Base-by-base conservation (phyloP, 768 basidiomycete genomes). In the Phanerochaete carnosa region DNA sequence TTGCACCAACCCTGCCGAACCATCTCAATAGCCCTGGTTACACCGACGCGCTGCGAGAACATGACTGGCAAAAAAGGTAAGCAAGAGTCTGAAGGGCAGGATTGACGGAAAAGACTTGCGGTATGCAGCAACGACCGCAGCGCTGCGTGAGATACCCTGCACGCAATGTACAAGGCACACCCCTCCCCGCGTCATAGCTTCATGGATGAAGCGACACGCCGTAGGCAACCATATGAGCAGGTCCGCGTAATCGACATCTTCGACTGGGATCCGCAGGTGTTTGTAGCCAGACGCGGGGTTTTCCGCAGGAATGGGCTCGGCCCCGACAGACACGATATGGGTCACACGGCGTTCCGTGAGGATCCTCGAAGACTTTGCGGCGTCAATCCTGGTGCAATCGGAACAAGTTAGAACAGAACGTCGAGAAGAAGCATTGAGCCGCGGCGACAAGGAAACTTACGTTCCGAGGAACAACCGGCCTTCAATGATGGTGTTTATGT, bases 251-350 rank as follows among this genome's bases (percentile, higher is more conserved):
- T 81, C 79, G 0, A 76, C 77, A 66, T 82, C 80, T 63, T 83
- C 72, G 22, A 82, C 81, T 58, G 82, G 77, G 67, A 93, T 86
- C 60, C 88, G 86, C 74, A 87, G 76, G 71, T 92, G 91, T 50
- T 72, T 73, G 54, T 88, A 79, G 23, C 88, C 88, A 62, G 87
- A 89, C 67, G 85, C 83, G 25, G 87, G 86, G 28, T 83, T 71
- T 64, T 90, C 89, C 50, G 87, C 84, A 46, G 88, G 88, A 53
- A 90, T 88, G 5, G 79, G 78, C 60, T 93, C 91, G 35, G 75
- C 72, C 68, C 91, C 92, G 57, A 91, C 89, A 49, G 90, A 92
- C 19, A 93, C 71, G 54, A 92, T 85, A 73, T 93, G 91, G 5
- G 89, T 90, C 62, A 93, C 88, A 61, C 83, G 83, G 65, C 86